Percentiles rank a stretch among this genome's conserved stretches.
Evolutionary conservation across 352 stramenopile species (phyloP).

Genomic region (Phytophthora hybrid): DNA sequence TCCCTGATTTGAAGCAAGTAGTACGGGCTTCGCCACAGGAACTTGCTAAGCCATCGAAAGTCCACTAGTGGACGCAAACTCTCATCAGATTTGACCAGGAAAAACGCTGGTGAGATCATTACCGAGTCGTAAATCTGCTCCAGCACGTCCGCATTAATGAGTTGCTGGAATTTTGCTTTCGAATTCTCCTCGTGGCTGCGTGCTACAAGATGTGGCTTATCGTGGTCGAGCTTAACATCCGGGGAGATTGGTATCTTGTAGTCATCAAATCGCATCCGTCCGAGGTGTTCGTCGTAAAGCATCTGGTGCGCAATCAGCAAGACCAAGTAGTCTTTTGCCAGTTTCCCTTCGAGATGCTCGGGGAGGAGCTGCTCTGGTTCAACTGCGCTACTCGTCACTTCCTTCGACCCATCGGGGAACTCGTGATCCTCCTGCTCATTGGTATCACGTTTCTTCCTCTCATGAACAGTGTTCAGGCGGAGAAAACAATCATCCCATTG

Average conservation of each 20-base stretch:
- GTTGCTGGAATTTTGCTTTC: too few species aligned
- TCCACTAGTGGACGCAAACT: constrained; percentile 2
- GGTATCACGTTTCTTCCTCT: background rate
- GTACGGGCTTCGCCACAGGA: constrained; percentile 11
- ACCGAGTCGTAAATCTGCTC: constrained; percentile 19
- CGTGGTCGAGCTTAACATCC: background rate
- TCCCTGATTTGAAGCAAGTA: constrained; percentile 11
- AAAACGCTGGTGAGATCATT: constrained; percentile 20
- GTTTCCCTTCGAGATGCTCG: constrained; percentile 1
- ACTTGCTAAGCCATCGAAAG: constrained; percentile 21
- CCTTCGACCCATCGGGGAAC: constrained; percentile 13
- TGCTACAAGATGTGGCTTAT: too few species aligned
- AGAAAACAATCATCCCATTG: constrained; percentile 13
- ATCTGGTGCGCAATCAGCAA: background rate
- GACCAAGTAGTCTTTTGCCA: background rate
- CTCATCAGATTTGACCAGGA: constrained; percentile 7
- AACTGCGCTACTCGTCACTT: background rate
- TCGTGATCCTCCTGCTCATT: background rate
- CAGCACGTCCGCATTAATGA: too few species aligned
- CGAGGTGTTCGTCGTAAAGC: constrained; percentile 11
- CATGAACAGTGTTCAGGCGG: constrained; percentile 1
- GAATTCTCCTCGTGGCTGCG: too few species aligned
- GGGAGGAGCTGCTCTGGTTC: constrained; percentile 1
- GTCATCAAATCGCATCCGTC: constrained; percentile 13
- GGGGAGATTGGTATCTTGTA: constrained; percentile 8